Conservation (phyloP, 805 yeast genomes). For the Yamadazyma ubonensis region DNA sequence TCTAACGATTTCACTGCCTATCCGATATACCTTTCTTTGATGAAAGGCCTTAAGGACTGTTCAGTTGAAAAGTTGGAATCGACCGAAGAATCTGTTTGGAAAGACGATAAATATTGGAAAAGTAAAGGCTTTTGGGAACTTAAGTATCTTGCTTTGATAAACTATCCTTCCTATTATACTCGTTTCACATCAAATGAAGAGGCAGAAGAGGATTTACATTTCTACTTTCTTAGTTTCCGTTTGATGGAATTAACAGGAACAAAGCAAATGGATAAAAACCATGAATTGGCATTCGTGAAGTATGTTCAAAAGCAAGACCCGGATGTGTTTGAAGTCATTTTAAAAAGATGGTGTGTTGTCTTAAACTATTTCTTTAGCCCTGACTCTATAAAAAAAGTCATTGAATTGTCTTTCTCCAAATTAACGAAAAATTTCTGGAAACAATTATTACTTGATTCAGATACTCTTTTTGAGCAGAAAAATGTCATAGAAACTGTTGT, state of each 20-base stretch:
- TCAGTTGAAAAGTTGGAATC: slow-evolving; percentile 21
- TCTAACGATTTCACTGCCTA: neutral
- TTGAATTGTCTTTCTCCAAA: slow-evolving; percentile 4
- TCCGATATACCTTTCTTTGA: slow-evolving; percentile 16
- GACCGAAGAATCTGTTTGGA: slow-evolving; percentile 7
- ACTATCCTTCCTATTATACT: too few species aligned
- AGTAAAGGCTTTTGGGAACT: slow-evolving; percentile 43
- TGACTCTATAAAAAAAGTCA: slow-evolving; percentile 16
- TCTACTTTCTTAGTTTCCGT: slow-evolving; percentile 47
- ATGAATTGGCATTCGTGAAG: slow-evolving; percentile 14
- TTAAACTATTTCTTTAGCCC: slow-evolving; percentile 33
- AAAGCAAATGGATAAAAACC: neutral
- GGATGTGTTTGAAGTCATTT: slow-evolving; percentile 19
- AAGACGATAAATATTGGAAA: neutral
- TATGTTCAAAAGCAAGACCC: slow-evolving; percentile 9
- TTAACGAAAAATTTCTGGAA: neutral
- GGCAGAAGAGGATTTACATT: slow-evolving; percentile 16
- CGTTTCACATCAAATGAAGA: too few species aligned
- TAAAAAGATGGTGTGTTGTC: slow-evolving; percentile 58
- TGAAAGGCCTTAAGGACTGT: slow-evolving; percentile 44
- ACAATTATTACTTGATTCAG: slow-evolving; percentile 21
- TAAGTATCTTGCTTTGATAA: slow-evolving; percentile 35
- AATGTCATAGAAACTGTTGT: slow-evolving; percentile 3
- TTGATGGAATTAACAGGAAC: slow-evolving; percentile 42
- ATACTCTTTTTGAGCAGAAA: slow-evolving; percentile 49